Evolutionary conservation across 441 rosid species (phyloP).

Genomic region (Kokia cookei): DNA sequence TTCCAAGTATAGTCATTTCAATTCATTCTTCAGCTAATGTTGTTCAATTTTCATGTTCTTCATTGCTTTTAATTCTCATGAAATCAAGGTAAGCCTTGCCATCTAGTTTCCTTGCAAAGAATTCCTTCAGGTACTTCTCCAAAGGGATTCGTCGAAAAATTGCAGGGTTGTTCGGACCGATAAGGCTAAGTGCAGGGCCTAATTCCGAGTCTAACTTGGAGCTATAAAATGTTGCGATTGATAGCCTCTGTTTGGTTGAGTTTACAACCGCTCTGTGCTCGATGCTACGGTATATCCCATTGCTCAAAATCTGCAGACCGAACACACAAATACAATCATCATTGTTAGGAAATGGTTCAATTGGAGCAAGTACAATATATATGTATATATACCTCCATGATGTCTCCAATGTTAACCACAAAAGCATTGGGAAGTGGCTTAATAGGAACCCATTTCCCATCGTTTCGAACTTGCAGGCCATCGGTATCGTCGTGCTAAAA

Average conservation of each 20-base stretch:
- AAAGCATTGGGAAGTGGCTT: constrained; percentile 40
- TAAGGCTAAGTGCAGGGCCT: constrained; percentile 35
- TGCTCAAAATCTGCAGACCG: constrained; percentile 33
- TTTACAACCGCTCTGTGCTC: constrained; percentile 42
- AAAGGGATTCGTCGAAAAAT: constrained; percentile 18
- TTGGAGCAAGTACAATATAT: background rate
- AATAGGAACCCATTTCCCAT: constrained; percentile 37
- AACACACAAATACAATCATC: background rate
- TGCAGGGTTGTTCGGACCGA: constrained; percentile 18
- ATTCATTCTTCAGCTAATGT: background rate
- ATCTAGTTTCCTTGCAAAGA: constrained; percentile 27
- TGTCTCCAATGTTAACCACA: constrained; percentile 41
- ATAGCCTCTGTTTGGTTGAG: constrained; percentile 29
- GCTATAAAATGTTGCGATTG: constrained; percentile 36
- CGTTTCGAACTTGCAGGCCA: constrained; percentile 37
- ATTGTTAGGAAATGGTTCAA: background rate
- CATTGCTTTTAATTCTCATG: constrained; percentile 17
- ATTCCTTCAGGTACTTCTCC: constrained; percentile 33
- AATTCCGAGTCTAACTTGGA: constrained; percentile 24
- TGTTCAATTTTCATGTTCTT: background rate
- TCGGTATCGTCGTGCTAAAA: constrained; percentile 29
- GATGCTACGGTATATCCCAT: constrained; percentile 40
- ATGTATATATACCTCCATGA: constrained; percentile 27
- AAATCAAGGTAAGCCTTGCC: constrained; percentile 36
- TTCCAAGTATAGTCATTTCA: background rate